Evolutionary conservation across 2,329 filamentous ascomycete genomes (phyloP), one percentile per base, ranked within the genome.

Genomic region (Metarhizium robertsii): DNA sequence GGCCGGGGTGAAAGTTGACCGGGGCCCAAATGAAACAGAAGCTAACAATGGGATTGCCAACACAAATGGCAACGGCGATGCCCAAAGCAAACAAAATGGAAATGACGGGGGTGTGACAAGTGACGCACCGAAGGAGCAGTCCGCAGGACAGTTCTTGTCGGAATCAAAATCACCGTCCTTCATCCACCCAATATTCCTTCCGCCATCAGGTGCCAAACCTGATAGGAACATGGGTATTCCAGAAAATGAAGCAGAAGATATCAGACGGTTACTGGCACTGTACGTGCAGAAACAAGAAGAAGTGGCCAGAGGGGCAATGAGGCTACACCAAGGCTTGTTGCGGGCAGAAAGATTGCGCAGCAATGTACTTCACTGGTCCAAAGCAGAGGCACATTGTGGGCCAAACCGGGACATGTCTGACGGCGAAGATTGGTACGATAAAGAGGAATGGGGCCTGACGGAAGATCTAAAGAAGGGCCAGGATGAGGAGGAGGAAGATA

Each of bases 241-340:
- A 0, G 77, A 84, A 18, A 71, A 76, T 30, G 89, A 94, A 71
- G 90, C 90, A 1, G 88, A 92, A 60, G 88, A 94, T 57, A 84
- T 89, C 47, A 83, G 89, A 57, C 80, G 86, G 56, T 71, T 91
- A 18, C 76, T 94, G 51, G 80, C 90, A 60, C 73, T 89, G 11
- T 92, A 90, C 66, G 84, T 92, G 30, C 89, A 92, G 64, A 92
- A 92, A 69, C 89, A 94, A 66, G 89, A 94, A 64, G 89, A 94
- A 67, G 83, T 92, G 2, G 86, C 88, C 55, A 83, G 88, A 4
- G 85, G 87, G 7, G 80, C 85, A 1, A 79, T 81, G 55, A 80
- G 79, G 57, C 75, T 94, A 51, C 85, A 88, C 59, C 77, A 84
- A 52, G 87, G 88, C 1, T 75, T 95, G 53, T 75, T 91, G 58